A percentile compares a stretch with the other conserved stretches of the same genome.
Conservation (phyloP, 306 rosid species). For the Benincasa hispida region DNA sequence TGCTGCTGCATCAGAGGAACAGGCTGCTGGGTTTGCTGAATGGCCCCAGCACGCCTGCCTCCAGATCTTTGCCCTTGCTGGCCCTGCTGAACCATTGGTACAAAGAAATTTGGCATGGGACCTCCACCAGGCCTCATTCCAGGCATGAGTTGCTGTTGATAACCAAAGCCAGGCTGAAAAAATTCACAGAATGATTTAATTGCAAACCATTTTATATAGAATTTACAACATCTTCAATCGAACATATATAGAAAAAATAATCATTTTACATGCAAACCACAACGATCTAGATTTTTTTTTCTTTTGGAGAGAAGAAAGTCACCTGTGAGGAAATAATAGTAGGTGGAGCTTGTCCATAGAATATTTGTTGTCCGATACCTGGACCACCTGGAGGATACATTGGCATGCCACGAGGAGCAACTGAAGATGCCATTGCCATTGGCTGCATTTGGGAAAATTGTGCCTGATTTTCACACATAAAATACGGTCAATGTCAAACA, state of each 20-base stretch:
- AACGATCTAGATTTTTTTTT: not conserved
- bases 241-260: not conserved
- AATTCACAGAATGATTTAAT: not conserved
- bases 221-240: not conserved
- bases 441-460: slow-evolving; percentile 97
- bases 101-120: slow-evolving; percentile 86
- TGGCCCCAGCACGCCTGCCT: slow-evolving; percentile 78
- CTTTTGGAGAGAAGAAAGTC: not conserved
- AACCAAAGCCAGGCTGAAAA: slow-evolving; percentile 89
- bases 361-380: slow-evolving; percentile 89
- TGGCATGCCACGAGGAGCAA: slow-evolving; percentile 83
- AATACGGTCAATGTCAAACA: not conserved
- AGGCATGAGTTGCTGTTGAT: slow-evolving; percentile 96
- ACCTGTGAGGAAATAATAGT: slow-evolving; percentile 99
- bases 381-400: slow-evolving; percentile 98
- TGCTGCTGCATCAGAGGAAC: slow-evolving; percentile 90
- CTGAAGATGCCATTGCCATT: slow-evolving; percentile 69
- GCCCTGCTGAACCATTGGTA: slow-evolving; percentile 98
- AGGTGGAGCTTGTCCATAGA: slow-evolving; percentile 95
- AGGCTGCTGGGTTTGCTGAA: slow-evolving; percentile 81
- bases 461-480: slow-evolving; percentile 34
- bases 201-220: not conserved
- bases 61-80: slow-evolving; percentile 95
- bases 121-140: slow-evolving; percentile 98
- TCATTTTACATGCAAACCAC: not conserved